Evolutionary conservation across 2,329 filamentous ascomycete genomes (phyloP).

Genomic region (Cucurbitaria berberidis): DNA sequence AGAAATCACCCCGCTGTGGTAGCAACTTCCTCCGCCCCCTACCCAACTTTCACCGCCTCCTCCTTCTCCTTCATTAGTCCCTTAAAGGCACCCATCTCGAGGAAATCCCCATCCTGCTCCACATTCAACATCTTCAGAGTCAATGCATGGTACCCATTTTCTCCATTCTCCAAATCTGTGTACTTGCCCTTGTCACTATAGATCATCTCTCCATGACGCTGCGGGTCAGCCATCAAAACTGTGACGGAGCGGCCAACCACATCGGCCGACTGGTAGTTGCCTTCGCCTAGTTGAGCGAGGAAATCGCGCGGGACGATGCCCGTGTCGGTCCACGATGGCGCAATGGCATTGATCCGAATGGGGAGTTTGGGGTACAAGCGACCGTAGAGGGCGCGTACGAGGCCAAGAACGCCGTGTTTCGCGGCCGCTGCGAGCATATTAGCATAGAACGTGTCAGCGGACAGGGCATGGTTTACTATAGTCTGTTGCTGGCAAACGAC

Average conservation of each 20-base stretch:
- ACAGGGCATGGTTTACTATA: conserved; percentile 31
- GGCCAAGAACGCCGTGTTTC: conserved; percentile 42
- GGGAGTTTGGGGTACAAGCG: conserved; percentile 30
- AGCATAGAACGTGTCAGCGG: not conserved
- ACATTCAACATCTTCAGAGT: conserved; percentile 26
- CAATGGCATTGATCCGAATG: conserved; percentile 44
- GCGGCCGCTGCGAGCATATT: conserved; percentile 25
- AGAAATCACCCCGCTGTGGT: not conserved
- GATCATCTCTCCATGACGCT: conserved; percentile 35
- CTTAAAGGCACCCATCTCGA: conserved; percentile 11
- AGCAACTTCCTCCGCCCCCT: not conserved
- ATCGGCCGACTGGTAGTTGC: conserved; percentile 28
- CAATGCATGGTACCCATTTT: conserved; percentile 24
- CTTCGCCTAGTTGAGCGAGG: conserved; percentile 22
- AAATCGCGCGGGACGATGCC: conserved; percentile 24
- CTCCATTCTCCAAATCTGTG: conserved; percentile 38
- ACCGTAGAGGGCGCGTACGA: conserved; percentile 32
- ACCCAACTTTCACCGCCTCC: not conserved
- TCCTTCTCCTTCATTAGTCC: conserved; percentile 3
- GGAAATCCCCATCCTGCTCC: conserved; percentile 1
- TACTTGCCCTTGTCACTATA: conserved; percentile 33
- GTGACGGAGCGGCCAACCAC: conserved; percentile 32
- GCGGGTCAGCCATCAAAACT: conserved; percentile 35
- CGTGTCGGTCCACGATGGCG: conserved; percentile 41
- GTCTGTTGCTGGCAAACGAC: conserved; percentile 31